Conservation (phyloP, 192 early-diverging fungal genomes). For the Coemansia sp. region DNA sequence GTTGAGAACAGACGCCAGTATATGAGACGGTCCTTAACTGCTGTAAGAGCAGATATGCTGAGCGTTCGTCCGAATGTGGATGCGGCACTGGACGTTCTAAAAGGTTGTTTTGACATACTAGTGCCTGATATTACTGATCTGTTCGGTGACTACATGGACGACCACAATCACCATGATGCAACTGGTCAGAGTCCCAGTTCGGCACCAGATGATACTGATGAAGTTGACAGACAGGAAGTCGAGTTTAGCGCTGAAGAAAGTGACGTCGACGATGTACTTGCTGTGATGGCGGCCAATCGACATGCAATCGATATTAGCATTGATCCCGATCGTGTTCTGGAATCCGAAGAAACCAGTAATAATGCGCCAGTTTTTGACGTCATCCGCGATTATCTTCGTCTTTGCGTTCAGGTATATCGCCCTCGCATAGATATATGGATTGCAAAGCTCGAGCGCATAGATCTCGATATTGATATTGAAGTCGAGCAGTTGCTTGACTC, state of each 20-base stretch:
- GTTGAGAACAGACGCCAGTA: conserved; percentile 19
- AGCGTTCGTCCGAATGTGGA: conserved; percentile 6
- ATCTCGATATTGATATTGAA: conserved; percentile 18
- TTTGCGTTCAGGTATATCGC: conserved; percentile 50
- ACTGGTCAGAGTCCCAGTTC: background rate
- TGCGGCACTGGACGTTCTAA: conserved; percentile 7
- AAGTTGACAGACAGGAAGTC: background rate
- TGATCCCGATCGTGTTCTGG: conserved; percentile 51
- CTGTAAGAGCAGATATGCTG: conserved; percentile 22
- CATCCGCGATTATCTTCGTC: conserved; percentile 58
- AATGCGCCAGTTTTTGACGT: conserved; percentile 51
- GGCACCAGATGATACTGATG: background rate
- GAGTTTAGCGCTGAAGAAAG: conserved; percentile 4
- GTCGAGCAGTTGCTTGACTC: conserved; percentile 41
- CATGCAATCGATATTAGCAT: conserved; percentile 61
- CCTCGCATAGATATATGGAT: conserved; percentile 56
- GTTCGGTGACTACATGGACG: conserved; percentile 7
- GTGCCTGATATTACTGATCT: conserved; percentile 39
- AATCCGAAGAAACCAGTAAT: conserved; percentile 55
- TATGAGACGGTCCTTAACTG: conserved; percentile 25
- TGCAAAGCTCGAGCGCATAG: conserved; percentile 28
- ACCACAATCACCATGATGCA: too few species aligned
- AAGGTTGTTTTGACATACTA: conserved; percentile 40
- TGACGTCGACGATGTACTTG: conserved; percentile 40
- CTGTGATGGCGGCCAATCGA: conserved; percentile 62